Percentiles rank a stretch among this genome's conserved stretches.
Evolutionary conservation across 805 yeast genomes (phyloP).

Genomic region (Lachancea lanzarotensis): DNA sequence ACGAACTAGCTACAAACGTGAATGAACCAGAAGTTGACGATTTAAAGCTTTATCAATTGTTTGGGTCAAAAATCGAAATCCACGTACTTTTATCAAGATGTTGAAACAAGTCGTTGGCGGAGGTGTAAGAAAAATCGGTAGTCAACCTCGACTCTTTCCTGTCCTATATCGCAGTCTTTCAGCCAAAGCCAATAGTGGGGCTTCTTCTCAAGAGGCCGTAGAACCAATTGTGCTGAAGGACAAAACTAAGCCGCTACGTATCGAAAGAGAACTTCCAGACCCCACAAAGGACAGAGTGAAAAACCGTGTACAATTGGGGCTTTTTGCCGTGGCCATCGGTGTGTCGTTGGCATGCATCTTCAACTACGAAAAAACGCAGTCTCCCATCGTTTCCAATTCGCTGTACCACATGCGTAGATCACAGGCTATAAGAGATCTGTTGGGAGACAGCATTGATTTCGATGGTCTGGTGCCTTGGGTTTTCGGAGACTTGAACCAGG

Average conservation of each 20-base stretch:
- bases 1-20: too few species aligned
- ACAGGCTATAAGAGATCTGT: slow-evolving; percentile 46
- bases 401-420: slow-evolving; percentile 80
- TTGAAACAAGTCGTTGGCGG: background rate
- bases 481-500: slow-evolving; percentile 75
- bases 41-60: too few species aligned
- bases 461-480: slow-evolving; percentile 78
- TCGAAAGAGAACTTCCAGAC: slow-evolving; percentile 79
- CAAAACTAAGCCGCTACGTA: slow-evolving; percentile 43
- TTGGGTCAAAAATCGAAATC: too few species aligned
- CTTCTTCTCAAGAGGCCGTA: background rate
- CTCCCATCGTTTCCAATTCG: slow-evolving; percentile 84
- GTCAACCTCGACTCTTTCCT: background rate
- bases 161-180: background rate
- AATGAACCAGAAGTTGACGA: too few species aligned
- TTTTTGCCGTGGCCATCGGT: slow-evolving; percentile 49
- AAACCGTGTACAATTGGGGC: slow-evolving; percentile 48
- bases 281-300: slow-evolving; percentile 52
- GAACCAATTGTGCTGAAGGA: slow-evolving; percentile 15
- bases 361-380: slow-evolving; percentile 87
- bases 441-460: slow-evolving; percentile 75
- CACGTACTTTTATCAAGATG: background rate
- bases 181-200: slow-evolving; percentile 3
- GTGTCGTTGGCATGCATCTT: slow-evolving; percentile 59
- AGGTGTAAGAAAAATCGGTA: background rate